Evolutionary conservation across 495 filamentous ascomycete species (phyloP), one percentile per base, ranked within the genome.

Genomic region (Aspergillus campestris): DNA sequence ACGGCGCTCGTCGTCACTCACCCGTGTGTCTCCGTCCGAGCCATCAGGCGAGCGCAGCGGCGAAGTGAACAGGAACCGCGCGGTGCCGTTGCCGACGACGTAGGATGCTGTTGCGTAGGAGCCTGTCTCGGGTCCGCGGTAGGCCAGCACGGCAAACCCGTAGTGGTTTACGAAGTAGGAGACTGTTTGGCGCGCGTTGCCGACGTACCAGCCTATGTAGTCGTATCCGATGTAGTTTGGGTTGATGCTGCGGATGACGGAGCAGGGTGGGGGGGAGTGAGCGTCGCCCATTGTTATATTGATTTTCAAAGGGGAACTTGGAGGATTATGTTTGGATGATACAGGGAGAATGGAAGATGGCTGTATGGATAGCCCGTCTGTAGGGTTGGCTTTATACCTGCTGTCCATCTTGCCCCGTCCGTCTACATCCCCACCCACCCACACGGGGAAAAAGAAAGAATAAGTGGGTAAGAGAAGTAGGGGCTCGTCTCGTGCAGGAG

Each of bases 131-230:
- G 89, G 77, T 5, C 84, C 84, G 10, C 71, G 72, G 59, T 86
- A 87, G 32, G 86, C 85, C 40, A 87, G 56, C 5, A 72, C 73
- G 31, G 63, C 62, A 70, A 88, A 86, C 31, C 83, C 84, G 59
- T 86, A 77, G 47, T 78, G 76, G 10, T 75, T 76, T 50, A 78
- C 78, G 66, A 87, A 88, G 66, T 80, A 87, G 31, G 77, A 70
- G 14, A 82, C 83, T 3, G 80, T 80, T 67, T 87, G 84, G 57
- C 87, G 88, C 38, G 85, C 85, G 60, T 89, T 89, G 46, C 83
- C 83, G 7, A 89, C 85, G 60, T 80, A 89, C 84, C 84, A 89
- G 49, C 78, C 79, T 40, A 87, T 66, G 55, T 87, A 81, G 64
- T 86, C 79, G 52, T 86, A 88, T 52, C 83, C 83, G 34, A 70